Evolutionary conservation across 495 filamentous ascomycete genomes (phyloP), one percentile per base, ranked within the genome.

Genomic region (Evansstolkia leycettana): DNA sequence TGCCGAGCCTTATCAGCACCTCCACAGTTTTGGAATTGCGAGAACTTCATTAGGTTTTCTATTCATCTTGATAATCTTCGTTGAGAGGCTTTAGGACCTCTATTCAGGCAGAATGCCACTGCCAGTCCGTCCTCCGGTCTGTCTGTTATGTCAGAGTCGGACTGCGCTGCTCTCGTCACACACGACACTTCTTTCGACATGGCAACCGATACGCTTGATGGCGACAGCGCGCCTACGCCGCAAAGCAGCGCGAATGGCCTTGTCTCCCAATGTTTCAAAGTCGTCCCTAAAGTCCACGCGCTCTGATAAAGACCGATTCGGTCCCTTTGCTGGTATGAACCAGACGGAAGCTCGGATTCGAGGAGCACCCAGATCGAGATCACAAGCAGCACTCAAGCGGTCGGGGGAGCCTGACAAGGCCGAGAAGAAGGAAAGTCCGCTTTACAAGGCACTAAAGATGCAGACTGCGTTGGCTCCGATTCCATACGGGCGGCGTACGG

Each of bases 391-490:
- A 24, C 48, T 62, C 35, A 64, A 51, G 42, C 51, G 52, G 33
- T 54, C 55, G 23, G 51, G 60, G 45, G 40, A 55, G 6, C 20
- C 41, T 1, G 57, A 54, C 14, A 39, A 52, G 27, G 18, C 39
- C 23, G 47, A 41, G 48, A 70, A 48, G 56, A 60, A 39, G 51
- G 62, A 68, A 2, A 67, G 52, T 40, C 66, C 68, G 7, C 45
- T 68, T 13, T 84, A 76, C 55, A 87, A 92, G 53, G 89, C 90
- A 6, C 64, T 98, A 57, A 96, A 90, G 61, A 98, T 98, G 90
- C 87, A 90, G 53, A 76, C 78, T 29, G 64, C 82, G 0, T 58
- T 98, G 36, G 58, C 77, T 7, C 69, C 76, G 5, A 63, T 96
- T 15, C 67, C 82, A 1, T 94, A 94, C 50, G 70, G 73, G 14